Base-by-base conservation (phyloP, 805 yeast species). In the Metschnikowia hibisci region DNA sequence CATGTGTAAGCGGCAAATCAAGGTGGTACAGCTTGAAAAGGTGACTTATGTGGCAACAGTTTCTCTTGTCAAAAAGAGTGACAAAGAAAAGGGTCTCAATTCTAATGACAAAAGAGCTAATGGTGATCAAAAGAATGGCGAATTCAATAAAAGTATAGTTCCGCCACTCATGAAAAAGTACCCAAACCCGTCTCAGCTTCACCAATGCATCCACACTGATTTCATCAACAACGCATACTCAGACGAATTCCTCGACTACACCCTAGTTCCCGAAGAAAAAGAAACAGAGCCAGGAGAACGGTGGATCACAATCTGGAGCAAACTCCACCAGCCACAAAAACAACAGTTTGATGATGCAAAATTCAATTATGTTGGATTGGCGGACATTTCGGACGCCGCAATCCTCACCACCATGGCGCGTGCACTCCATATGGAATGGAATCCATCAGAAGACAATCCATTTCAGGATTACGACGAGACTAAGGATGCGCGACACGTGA, bases 31-130 rank as follows among this genome's bases (percentile, higher is more conserved):
- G 60, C 58, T 69, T 18, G 80, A 73, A 10, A 61, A 64, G 27
- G 53, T 79, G 30, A 70, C 77, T 11, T 81, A 74, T 54, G 69
- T 73, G 3, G 77, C 84, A 2, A 66, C 74, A 34, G 68, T 81
- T 11, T 65, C 79, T 5, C 66, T 81, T 46, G 50, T 55, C 15
- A 53, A 46, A 34, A 49, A 47, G 28, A 56, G 55, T 6, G 11
- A 27, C 20, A 15, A 18, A 9, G 2, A 5, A 10, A 14, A 28
- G n/a, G n/a, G 15, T 13, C 15, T 15, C 11, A 9, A 14, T 42
- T 47, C 37, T 52, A 45, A 12, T 20, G 23, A 2, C 23, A 20
- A 20, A 20, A 6, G 23, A 20, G n/a, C 29, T 34, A 11, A 20
- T 20, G 23, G 23, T 6, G 23, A 8, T 20, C n/a, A n/a, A n/a